Evolutionary conservation across 1,284 basidiomycete species (phyloP).

Genomic region (Somion occarium): DNA sequence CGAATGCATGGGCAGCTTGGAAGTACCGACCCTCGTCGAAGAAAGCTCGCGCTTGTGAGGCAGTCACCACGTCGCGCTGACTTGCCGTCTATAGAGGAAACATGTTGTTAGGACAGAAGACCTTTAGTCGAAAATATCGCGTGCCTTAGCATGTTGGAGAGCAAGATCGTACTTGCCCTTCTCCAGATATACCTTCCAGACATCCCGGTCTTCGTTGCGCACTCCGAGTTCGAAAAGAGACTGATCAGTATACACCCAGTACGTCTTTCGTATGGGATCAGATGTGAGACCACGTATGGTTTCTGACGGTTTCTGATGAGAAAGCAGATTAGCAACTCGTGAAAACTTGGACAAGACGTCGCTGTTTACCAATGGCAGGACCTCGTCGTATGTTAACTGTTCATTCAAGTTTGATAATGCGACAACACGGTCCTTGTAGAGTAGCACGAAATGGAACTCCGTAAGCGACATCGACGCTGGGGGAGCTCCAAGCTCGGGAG

Average conservation of each 20-base stretch:
- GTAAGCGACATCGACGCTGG: conserved; percentile 82
- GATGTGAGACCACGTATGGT: conserved; percentile 68
- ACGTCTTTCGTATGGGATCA: conserved; percentile 86
- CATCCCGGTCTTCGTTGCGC: conserved; percentile 86
- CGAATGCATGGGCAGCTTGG: conserved; percentile 89
- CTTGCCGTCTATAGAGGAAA: conserved; percentile 54
- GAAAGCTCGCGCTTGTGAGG: conserved; percentile 81
- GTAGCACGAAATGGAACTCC: conserved; percentile 88
- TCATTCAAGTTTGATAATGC: conserved; percentile 83
- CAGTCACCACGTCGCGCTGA: conserved; percentile 84
- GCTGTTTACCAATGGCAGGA: conserved; percentile 66
- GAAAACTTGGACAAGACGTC: not conserved
- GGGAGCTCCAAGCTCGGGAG: conserved; percentile 29
- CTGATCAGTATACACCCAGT: conserved; percentile 91
- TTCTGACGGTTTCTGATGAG: conserved; percentile 65
- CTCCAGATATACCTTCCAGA: conserved; percentile 90
- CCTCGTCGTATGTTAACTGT: conserved; percentile 80
- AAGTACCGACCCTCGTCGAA: conserved; percentile 84
- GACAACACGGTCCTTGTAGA: conserved; percentile 79
- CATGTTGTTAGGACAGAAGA: not conserved
- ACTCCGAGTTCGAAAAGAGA: conserved; percentile 89
- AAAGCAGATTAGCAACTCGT: not conserved
- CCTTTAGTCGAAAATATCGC: conserved; percentile 8
- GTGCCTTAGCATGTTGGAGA: conserved; percentile 77
- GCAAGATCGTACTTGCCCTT: conserved; percentile 78